Evolutionary conservation across 2,329 filamentous ascomycete genomes (phyloP), one percentile per base, ranked within the genome.

Genomic region (Plenodomus lindquistii): DNA sequence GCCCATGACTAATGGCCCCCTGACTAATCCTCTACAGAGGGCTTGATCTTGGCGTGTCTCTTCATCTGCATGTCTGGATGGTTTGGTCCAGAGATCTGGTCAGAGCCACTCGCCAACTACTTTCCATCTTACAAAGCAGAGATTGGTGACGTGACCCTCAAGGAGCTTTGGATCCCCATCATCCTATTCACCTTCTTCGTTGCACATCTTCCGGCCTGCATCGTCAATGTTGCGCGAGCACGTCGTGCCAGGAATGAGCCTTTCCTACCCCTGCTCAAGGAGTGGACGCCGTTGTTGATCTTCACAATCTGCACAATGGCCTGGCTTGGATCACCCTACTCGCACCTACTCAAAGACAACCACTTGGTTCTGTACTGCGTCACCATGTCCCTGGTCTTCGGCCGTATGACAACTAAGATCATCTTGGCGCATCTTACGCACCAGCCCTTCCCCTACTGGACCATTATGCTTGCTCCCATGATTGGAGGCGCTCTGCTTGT

Each of bases 391-490:
- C 92, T 97, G 64, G 94, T 97, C 50, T 97, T 99, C 72, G 94
- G 94, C 29, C 88, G 94, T 60, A 91, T 99, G 87, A 97, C 94
- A 0, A 99, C 94, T 34, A 99, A 97, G 79, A 97, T 97, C 74
- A 99, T 99, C 68, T 85, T 99, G 16, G 93, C 94, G 2, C 94
- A 99, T 73, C 80, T 99, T 42, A 94, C 94, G 2, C 85, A 85
- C 55, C 94, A 97, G 72, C 89, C 93, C 3, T 99, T 97, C 75
- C 94, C 94, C 1, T 95, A 89, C 81, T 97, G 92, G 91, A 97
- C 94, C 10, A 82, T 94, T 40, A 89, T 97, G 82, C 81, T 97
- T 31, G 85, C 83, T 27, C 94, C 94, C 7, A 85, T 99, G 34
- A 81, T 97, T 40, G 88, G 89, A 42, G 94, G 94, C 44, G 92